Percentiles rank a stretch among this genome's conserved stretches.
These are phyloP conservation scores for Chloris gayana DNA, from an alignment of 176 grass and related monocot species.

Conservation along the genomic window DNA sequence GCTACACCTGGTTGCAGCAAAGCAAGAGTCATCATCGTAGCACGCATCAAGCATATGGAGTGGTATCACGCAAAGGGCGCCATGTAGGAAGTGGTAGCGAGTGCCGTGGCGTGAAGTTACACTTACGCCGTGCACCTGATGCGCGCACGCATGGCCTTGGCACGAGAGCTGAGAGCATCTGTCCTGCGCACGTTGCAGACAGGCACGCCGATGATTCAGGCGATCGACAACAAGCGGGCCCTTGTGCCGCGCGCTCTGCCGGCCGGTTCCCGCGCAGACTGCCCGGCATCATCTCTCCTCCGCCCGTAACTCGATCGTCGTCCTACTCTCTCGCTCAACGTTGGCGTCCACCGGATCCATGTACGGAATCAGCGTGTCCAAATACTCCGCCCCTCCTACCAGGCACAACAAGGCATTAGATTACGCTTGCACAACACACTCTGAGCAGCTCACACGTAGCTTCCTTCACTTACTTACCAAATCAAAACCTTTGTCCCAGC, in stretches of 20 bases:
- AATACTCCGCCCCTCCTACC: neutral
- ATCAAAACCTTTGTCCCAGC: neutral
- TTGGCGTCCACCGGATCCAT: neutral
- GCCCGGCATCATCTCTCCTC: neutral
- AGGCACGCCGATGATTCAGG: conserved; percentile 1
- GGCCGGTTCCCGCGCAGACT: conserved; percentile 18
- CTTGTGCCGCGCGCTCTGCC: neutral
- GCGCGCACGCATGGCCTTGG: neutral
- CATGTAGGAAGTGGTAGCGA: neutral
- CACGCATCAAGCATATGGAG: neutral
- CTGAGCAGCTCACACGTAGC: conserved; percentile 34
- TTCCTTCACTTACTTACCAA: neutral
- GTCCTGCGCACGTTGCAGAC: neutral
- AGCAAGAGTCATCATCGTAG: neutral
- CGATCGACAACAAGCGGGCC: neutral
- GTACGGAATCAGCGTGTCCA: conserved; percentile 1
- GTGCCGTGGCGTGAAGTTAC: conserved; percentile 11
- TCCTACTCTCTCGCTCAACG: neutral
- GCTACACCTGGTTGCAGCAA: neutral
- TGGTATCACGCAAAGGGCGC: conserved; percentile 2
- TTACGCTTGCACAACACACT: neutral
- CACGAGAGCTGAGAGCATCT: neutral
- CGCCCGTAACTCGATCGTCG: neutral
- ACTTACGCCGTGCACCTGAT: neutral
- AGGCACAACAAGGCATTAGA: neutral